Base-by-base conservation (phyloP, 805 yeast genomes). In the Diddensiella santjacobensis region DNA sequence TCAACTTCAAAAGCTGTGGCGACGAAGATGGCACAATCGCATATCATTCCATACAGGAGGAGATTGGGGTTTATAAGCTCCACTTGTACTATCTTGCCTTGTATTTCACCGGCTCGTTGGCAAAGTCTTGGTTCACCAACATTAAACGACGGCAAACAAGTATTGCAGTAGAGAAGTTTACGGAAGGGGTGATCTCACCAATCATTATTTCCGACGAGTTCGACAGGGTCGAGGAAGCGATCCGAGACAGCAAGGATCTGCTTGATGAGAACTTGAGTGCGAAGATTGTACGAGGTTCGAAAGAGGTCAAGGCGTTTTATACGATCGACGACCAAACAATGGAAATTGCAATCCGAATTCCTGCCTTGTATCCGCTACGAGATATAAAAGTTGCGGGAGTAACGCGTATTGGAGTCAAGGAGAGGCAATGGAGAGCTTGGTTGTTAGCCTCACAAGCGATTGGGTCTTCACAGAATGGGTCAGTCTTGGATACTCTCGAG, bases 381-480 rank as follows among this genome's bases (percentile, higher is more conserved):
- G 83, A 79, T 54, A 83, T 93, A 6, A 70, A 72, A 5, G 89
- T 93, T 1, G 79, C 78, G 40, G 97, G 96, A 2, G 79, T 88
- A 0, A 73, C 79, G 42, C 73, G 95, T 52, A 75, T 88, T 29
- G 98, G 98, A 18, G 95, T 91, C 13, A 86, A 84, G 54, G 98
- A 91, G 58, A 81, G 79, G 52, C 89, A 87, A 66, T 90, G 96
- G 96, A 84, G 87, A 57, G 88, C 96, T 1, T 93, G 98, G 98
- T 69, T 91, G 17, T 71, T 91, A 64, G 90, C 96, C 3, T 87
- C 96, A 2, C 96, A 89, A 61, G 77, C 89, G 49, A 81, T 87
- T 5, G 80, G 88, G 23, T 76, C 87, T 1, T 75, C 84, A 50
- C 76, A 57, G 72, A 75, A 61, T 44, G 71, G 72, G 3, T 61